phyloP scores from a whole-genome alignment of 352 stramenopile genomes.

The Globisporangium cylindrosporum region DNA sequence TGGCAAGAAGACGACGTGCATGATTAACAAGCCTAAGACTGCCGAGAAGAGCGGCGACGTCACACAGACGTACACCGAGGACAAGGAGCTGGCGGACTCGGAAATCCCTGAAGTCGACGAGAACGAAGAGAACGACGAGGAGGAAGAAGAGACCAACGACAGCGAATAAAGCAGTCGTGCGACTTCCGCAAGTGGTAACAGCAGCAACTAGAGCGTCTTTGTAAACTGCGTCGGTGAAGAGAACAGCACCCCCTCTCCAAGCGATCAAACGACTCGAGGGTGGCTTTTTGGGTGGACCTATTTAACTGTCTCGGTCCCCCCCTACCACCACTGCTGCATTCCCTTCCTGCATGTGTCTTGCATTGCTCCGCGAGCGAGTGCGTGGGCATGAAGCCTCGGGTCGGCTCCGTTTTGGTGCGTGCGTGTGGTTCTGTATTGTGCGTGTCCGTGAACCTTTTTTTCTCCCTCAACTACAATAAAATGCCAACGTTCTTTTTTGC shows the following conservation, averaged over 20 bases:
- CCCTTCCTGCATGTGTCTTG: neutral
- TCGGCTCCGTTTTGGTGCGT: neutral
- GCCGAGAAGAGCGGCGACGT: slow-evolving; percentile 5
- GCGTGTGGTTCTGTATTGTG: slow-evolving; percentile 4
- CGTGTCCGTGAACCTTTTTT: neutral
- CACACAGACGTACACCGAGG: slow-evolving; percentile 3
- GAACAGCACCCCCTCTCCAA: neutral
- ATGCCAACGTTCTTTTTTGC: neutral
- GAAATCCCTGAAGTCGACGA: neutral
- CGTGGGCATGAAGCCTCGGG: neutral
- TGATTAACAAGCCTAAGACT: slow-evolving; percentile 12
- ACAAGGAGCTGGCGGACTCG: slow-evolving; percentile 7
- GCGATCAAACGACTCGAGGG: neutral
- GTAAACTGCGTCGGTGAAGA: neutral
- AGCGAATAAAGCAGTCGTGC: neutral
- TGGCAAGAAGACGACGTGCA: slow-evolving; percentile 11
- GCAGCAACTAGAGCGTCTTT: slow-evolving; percentile 4
- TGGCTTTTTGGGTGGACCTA: neutral
- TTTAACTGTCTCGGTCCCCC: slow-evolving; percentile 12
- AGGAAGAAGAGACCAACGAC: slow-evolving; percentile 9
- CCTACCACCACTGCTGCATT: neutral
- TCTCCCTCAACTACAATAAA: neutral
- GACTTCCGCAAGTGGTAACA: neutral
- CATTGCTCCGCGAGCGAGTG: neutral
- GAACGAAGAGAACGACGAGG: neutral